Percentiles rank a stretch among this genome's conserved stretches.
Evolutionary conservation across 139 green algal species (phyloP).

Genomic region (Auxenochlorella pyrenoidosa): DNA sequence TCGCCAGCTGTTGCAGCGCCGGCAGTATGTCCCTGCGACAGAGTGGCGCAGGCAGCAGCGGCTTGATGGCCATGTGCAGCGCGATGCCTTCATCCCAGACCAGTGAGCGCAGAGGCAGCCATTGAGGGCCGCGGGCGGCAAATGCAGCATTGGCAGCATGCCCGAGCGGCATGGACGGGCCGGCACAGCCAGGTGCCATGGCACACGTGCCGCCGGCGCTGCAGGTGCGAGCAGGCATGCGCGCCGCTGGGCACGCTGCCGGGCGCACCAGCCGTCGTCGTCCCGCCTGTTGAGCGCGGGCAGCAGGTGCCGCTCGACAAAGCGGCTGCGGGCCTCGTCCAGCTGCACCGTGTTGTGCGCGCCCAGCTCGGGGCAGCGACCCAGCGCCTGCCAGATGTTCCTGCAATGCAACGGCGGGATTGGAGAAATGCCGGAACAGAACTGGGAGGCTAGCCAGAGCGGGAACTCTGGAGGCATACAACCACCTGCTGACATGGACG

Average conservation of each 20-base stretch:
- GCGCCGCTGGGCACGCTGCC: too few relatives aligned
- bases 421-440: too few relatives aligned
- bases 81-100: too few relatives aligned
- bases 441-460: too few relatives aligned
- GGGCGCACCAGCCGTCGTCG: conserved; percentile 33
- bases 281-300: conserved; percentile 65
- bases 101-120: too few relatives aligned
- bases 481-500: too few relatives aligned
- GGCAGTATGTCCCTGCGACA: conserved; percentile 10
- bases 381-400: conserved; percentile 19
- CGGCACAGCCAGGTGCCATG: too few relatives aligned
- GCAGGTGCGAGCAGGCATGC: neutral
- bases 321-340: conserved; percentile 32
- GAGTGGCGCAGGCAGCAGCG: neutral
- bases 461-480: too few relatives aligned
- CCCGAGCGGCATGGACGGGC: too few relatives aligned
- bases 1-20: conserved; percentile 22
- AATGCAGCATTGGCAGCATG: too few relatives aligned
- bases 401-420: neutral
- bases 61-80: neutral
- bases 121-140: too few relatives aligned
- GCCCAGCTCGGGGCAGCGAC: conserved; percentile 12
- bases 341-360: neutral
- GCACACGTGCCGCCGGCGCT: too few relatives aligned
- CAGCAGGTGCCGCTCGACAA: conserved; percentile 72